Base-by-base conservation (phyloP, 164 flowering plant species). In the Stephania yunnanensis region DNA sequence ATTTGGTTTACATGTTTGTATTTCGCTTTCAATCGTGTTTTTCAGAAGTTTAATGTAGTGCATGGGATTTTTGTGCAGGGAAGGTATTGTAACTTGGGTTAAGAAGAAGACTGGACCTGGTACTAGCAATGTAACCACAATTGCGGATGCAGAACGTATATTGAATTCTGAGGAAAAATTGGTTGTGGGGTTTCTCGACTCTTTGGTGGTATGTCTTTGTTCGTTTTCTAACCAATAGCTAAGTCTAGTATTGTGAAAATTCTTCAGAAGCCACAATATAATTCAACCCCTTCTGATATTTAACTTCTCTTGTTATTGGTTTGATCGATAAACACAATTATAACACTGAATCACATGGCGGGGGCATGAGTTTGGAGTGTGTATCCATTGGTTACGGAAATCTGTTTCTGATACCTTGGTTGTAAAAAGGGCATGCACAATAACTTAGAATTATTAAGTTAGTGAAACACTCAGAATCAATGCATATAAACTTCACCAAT, bases 31-130 rank as follows among this genome's bases (percentile, higher is more conserved):
- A 36, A 36, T 36, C 42, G 42, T 36, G 42, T 36, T 36, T 36
- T 36, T 36, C 42, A 36, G 42, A 36, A 36, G 42, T 36, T 36
- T 36, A 4, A 36, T 36, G 42, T 1, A 4, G 42, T 36, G 42
- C 42, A 36, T 36, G 42, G 42, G 42, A 36, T 63, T 76, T 53
- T 36, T 31, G 29, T 76, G 65, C 83, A 95, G 98, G 77, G 97
- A 93, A 65, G 93, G 85, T 67, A 91, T 95, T 70, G 93, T 95
- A 71, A 85, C 95, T 48, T 95, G 98, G 98, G 84, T 95, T 20
- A 95, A 84, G 89, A 95, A 93, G 91, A 93, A 93, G 86, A 89
- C 81, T 1, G 97, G 97, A 77, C 97, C 97, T 79, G 95, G 91
- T 67, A 69, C 89, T 19, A 68, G 75, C 75, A 95, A 92, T 75